Evolutionary conservation across 2,329 filamentous ascomycete genomes (phyloP).

Genomic region (Parastagonospora nodorum): DNA sequence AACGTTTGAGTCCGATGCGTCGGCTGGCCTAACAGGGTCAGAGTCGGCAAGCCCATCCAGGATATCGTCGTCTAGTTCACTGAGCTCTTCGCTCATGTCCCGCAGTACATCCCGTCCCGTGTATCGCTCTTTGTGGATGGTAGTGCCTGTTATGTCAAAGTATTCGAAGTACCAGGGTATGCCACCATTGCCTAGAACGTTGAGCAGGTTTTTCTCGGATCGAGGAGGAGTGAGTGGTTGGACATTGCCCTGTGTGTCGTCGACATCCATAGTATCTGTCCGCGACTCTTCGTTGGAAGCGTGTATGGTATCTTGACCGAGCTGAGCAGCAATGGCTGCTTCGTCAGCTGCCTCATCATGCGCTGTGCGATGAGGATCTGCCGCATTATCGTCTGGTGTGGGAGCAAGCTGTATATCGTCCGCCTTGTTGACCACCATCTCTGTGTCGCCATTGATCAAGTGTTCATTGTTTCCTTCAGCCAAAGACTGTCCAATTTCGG

Average conservation of each 20-base stretch:
- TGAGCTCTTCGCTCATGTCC: conserved; percentile 82
- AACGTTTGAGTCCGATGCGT: conserved; percentile 29
- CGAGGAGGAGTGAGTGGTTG: conserved; percentile 69
- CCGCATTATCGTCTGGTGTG: conserved; percentile 42
- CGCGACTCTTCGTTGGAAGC: conserved; percentile 17
- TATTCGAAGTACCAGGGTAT: conserved; percentile 85
- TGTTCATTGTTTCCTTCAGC: conserved; percentile 16
- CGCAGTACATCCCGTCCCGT: conserved; percentile 73
- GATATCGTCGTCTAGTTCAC: conserved; percentile 90
- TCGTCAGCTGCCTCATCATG: conserved; percentile 44
- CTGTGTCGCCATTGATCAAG: conserved; percentile 14
- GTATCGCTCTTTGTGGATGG: conserved; percentile 74
- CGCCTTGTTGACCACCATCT: conserved; percentile 18
- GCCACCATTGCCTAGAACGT: conserved; percentile 64
- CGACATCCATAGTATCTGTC: conserved; percentile 27
- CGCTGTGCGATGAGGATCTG: conserved; percentile 28
- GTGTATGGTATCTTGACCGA: conserved; percentile 36
- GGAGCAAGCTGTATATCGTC: conserved; percentile 37
- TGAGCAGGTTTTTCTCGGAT: conserved; percentile 56
- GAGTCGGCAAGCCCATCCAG: conserved; percentile 64
- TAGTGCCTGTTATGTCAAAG: conserved; percentile 81
- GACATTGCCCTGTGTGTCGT: conserved; percentile 17
- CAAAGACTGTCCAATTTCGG: conserved; percentile 19
- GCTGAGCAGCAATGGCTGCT: conserved; percentile 42
- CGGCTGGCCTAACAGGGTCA: conserved; percentile 35